Conservation (phyloP, 164 flowering plant species). For the Magnolia kwangsiensis region DNA sequence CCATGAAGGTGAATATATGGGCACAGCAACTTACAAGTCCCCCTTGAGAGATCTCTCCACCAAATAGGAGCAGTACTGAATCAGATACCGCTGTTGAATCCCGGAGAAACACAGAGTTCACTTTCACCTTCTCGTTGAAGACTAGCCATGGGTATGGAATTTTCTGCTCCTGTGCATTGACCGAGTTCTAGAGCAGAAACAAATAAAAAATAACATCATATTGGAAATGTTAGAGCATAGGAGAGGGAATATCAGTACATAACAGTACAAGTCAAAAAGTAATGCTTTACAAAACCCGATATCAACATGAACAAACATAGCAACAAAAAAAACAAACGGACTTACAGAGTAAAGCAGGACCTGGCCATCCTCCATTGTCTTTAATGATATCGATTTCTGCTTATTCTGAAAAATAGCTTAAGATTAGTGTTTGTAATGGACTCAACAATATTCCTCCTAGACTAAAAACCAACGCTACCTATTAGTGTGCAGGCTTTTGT, state of each 20-base stretch:
- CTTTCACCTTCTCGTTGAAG: slow-evolving; percentile 93
- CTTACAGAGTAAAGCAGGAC: slow-evolving; percentile 83
- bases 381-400: slow-evolving; percentile 66
- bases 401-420: slow-evolving; percentile 55
- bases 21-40: slow-evolving; percentile 42
- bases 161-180: slow-evolving; percentile 62
- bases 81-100: slow-evolving; percentile 94
- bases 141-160: slow-evolving; percentile 95
- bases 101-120: slow-evolving; percentile 79
- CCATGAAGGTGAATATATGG: background rate
- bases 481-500: background rate
- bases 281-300: background rate
- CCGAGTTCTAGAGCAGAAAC: slow-evolving; percentile 56
- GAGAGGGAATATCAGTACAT: background rate
- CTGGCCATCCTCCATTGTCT: slow-evolving; percentile 96
- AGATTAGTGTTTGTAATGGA: background rate
- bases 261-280: background rate
- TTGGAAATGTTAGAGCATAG: background rate
- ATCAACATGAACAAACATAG: background rate
- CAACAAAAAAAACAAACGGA: slow-evolving; percentile 4
- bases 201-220: background rate
- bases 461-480: background rate
- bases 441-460: background rate
- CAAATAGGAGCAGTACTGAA: slow-evolving; percentile 82
- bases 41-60: slow-evolving; percentile 69